Evolutionary conservation across 2,329 filamentous ascomycete genomes (phyloP).

Genomic region (Aspergillus sp.): DNA sequence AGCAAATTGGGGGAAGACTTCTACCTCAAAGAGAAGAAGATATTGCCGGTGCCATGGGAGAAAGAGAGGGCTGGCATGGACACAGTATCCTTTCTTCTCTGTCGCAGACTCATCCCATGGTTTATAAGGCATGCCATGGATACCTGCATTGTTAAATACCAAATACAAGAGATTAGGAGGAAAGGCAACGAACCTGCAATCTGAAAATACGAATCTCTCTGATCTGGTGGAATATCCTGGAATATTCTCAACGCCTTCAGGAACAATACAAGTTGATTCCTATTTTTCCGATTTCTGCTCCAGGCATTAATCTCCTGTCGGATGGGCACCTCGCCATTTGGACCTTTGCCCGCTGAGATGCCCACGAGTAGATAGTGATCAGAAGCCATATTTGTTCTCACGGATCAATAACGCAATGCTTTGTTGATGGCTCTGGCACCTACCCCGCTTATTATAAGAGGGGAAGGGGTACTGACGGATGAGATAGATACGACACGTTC

Average conservation of each 20-base stretch:
- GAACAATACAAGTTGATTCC: neutral
- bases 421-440: too few relatives aligned
- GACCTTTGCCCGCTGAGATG: too few relatives aligned
- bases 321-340: too few relatives aligned
- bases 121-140: neutral
- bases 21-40: slow-evolving; percentile 55
- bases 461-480: too few relatives aligned
- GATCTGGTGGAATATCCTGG: neutral
- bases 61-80: slow-evolving; percentile 72
- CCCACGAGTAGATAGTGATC: too few relatives aligned
- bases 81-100: slow-evolving; percentile 77
- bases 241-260: neutral
- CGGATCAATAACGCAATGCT: too few relatives aligned
- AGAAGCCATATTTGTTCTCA: too few relatives aligned
- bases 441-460: too few relatives aligned
- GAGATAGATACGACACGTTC: too few relatives aligned
- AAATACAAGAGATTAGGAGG: too few relatives aligned
- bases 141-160: neutral
- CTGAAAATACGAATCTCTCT: neutral
- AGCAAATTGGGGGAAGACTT: too few relatives aligned
- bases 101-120: neutral
- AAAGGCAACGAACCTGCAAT: neutral
- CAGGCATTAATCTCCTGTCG: neutral
- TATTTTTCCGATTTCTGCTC: neutral
- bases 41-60: slow-evolving; percentile 82